Evolutionary conservation across 345 rosid species (phyloP).

Genomic region (Theobroma cacao): DNA sequence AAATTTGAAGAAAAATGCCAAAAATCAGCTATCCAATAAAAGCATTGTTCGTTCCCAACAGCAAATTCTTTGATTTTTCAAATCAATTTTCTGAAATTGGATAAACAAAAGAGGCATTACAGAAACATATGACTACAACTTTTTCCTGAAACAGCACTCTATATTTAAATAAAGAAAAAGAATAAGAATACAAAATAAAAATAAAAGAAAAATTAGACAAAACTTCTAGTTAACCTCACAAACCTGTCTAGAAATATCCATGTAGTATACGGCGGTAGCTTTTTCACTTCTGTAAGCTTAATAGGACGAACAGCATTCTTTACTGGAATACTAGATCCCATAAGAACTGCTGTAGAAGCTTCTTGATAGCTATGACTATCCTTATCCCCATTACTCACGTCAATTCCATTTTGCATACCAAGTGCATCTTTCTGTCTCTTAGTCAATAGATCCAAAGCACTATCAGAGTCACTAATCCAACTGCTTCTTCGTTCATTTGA

Average conservation of each 20-base stretch:
- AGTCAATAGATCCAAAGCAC: constrained; percentile 54
- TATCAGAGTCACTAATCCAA: constrained; percentile 26
- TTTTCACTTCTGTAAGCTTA: constrained; percentile 75
- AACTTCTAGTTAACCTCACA: constrained; percentile 7
- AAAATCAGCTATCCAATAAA: neutral
- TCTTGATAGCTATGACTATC: constrained; percentile 49
- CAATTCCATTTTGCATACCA: constrained; percentile 60
- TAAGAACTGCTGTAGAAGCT: constrained; percentile 51
- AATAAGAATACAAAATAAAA: neutral
- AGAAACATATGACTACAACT: neutral
- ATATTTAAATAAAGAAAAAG: neutral
- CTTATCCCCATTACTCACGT: constrained; percentile 48
- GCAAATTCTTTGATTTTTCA: neutral
- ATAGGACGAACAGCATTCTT: constrained; percentile 73
- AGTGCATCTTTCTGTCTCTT: constrained; percentile 76
- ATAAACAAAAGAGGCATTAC: neutral
- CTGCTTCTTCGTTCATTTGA: constrained; percentile 57
- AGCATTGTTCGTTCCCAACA: neutral
- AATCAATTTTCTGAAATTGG: neutral
- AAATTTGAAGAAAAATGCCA: neutral
- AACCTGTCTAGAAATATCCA: constrained; percentile 97
- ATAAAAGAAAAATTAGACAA: neutral
- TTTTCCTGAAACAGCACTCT: neutral
- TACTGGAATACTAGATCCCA: constrained; percentile 75
- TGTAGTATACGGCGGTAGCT: constrained; percentile 90